Percentiles rank a stretch among this genome's conserved stretches.
phyloP scores from a whole-genome alignment of 805 yeast genomes.

The Ogataea neopini region DNA sequence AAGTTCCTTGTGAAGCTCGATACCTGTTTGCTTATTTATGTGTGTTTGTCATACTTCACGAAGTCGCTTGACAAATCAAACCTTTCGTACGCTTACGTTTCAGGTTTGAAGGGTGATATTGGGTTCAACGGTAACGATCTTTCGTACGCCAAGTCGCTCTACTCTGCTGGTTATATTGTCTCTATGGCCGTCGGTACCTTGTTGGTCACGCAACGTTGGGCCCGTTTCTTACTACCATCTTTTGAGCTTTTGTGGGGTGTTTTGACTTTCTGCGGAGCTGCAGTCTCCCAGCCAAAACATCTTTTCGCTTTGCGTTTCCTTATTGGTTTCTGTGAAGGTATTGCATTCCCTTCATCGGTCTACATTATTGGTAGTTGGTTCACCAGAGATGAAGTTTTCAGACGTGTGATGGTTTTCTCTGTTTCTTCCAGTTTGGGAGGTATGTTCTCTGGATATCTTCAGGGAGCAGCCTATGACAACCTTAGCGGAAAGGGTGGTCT shows the following conservation, averaged over 20 bases:
- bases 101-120: constrained; percentile 59
- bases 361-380: constrained; percentile 45
- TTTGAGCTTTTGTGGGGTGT: constrained; percentile 34
- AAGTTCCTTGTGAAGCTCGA: constrained; percentile 55
- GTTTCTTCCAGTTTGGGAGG: constrained; percentile 41
- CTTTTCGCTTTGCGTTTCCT: constrained; percentile 44
- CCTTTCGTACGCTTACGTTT: constrained; percentile 63
- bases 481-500: constrained; percentile 48
- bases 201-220: constrained; percentile 28
- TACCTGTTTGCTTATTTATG: constrained; percentile 47
- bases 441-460: constrained; percentile 46
- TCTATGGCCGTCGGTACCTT: constrained; percentile 29
- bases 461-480: constrained; percentile 42
- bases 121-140: constrained; percentile 53
- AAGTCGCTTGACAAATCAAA: constrained; percentile 65
- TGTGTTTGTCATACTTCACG: constrained; percentile 62
- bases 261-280: constrained; percentile 31
- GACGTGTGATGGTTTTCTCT: constrained; percentile 44
- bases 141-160: constrained; percentile 38
- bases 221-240: constrained; percentile 24
- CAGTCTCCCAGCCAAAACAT: constrained; percentile 33
- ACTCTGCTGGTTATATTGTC: constrained; percentile 36
- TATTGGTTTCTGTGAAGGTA: constrained; percentile 46
- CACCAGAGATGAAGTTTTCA: constrained; percentile 42
- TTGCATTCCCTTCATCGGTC: constrained; percentile 43